Percentiles rank a stretch among this genome's conserved stretches.
phyloP scores from a whole-genome alignment of 768 basidiomycete genomes.

The Pisolithus sp. region DNA sequence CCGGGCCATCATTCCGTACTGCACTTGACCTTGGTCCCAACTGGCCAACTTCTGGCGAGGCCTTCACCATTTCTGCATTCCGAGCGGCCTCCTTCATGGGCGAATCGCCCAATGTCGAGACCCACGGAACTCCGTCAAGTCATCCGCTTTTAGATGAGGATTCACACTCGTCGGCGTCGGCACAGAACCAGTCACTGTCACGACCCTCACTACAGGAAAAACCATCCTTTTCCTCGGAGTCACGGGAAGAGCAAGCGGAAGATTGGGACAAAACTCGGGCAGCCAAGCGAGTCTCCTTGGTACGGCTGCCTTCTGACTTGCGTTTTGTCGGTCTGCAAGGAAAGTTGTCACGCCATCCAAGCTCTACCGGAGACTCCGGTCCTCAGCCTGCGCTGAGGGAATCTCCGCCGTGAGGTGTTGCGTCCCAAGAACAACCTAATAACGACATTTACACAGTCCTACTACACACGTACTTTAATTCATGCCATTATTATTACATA shows the following conservation, averaged over 20 bases:
- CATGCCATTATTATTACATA: too few relatives aligned
- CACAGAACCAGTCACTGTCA: constrained; percentile 13
- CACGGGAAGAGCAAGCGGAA: constrained; percentile 67
- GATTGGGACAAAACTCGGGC: constrained; percentile 83
- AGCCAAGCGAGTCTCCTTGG: constrained; percentile 79
- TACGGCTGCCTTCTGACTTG: constrained; percentile 59
- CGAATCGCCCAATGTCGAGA: constrained; percentile 31
- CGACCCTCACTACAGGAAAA: constrained; percentile 36
- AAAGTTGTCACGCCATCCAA: constrained; percentile 9
- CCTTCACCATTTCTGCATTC: constrained; percentile 28
- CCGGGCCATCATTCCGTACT: constrained; percentile 60
- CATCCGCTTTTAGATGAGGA: constrained; percentile 26
- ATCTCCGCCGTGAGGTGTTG: neutral
- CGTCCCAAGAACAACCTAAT: too few relatives aligned
- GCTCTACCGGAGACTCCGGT: neutral
- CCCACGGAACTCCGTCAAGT: constrained; percentile 25
- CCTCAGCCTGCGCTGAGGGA: constrained; percentile 4
- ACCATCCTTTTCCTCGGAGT: constrained; percentile 41
- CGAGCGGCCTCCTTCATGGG: constrained; percentile 24
- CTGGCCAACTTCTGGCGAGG: constrained; percentile 40
- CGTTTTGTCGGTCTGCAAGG: constrained; percentile 20
- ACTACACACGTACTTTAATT: too few relatives aligned
- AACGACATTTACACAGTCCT: too few relatives aligned
- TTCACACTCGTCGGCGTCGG: constrained; percentile 16
- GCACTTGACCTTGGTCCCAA: constrained; percentile 52